Base-by-base conservation (phyloP, 1,139 yeast species). In the Pneumocystis murina region DNA sequence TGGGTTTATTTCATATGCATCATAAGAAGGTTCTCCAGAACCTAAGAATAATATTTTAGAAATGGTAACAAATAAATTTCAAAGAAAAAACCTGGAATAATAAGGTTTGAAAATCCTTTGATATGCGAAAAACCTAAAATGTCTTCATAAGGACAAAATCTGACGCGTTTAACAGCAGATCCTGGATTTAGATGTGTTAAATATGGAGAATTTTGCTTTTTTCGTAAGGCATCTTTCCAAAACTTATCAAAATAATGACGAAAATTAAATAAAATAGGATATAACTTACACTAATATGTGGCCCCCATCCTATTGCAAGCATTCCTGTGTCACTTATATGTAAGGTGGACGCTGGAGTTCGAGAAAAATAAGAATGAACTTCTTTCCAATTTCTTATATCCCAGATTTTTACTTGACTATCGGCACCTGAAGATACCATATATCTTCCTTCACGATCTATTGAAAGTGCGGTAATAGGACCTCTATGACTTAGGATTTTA, bases 11-110 rank as follows among this genome's bases (percentile, higher is more conserved):
- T 94, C 98, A 72, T 90, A 77, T 1, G 98, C 91, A 78, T 94
- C 99, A 73, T 82, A 91, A 76, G 94, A 94, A 67, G 98, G 97
- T 76, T 94, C 98, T 78, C 98, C 99, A 62, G 97, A 79, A 4
- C 55, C 55, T 48, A 24, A 12, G 28, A 24, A 48, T 24, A 48
- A 12, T 14, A 8, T 12, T 17, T 41, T 41, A 48, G 16, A 24
- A 7, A 3, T 48, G 4, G 3, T 48, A 20, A n/a, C 2, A 48
- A 24, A 24, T 55, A 48, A 8, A 24, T 24, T 24, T 24, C 24
- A 17, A 41, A 41, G 17, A n/a, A 48, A 48, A 24, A 48, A 48
- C 99, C 99, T 54, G 99, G 98, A 65, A 92, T 81, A 68, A 94
- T 86, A 65, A 94, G 71, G 30, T 94, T 86, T 35, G 86, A 82